Percentiles rank a stretch among this genome's conserved stretches.
Conservation (phyloP, 2,329 filamentous ascomycete genomes). For the Phyllosticta paracitricarpa region DNA sequence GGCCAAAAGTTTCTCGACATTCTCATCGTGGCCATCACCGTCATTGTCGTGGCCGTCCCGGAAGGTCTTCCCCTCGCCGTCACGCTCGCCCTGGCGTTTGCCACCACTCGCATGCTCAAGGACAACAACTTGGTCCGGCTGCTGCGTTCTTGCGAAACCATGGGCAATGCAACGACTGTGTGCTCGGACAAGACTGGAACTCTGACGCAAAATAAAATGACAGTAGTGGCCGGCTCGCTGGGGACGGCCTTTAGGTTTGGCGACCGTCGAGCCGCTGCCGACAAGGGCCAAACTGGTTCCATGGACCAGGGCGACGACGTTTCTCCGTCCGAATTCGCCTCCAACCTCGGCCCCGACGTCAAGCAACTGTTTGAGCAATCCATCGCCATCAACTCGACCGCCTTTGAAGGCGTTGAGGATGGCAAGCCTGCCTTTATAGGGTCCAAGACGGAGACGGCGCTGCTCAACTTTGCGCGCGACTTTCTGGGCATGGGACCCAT, state of each 20-base stretch:
- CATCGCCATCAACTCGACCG: conserved; percentile 29
- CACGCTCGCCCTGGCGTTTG: conserved; percentile 57
- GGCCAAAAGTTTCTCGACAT: conserved; percentile 60
- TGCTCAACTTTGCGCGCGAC: conserved; percentile 59
- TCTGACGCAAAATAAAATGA: conserved; percentile 46
- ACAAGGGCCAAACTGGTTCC: conserved; percentile 25
- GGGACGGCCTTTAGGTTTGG: conserved; percentile 50
- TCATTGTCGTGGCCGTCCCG: conserved; percentile 59
- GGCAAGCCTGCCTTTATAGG: conserved; percentile 55
- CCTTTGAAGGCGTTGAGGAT: conserved; percentile 54
- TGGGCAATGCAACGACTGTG: conserved; percentile 64
- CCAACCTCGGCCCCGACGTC: conserved; percentile 41
- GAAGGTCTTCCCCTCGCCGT: conserved; percentile 59
- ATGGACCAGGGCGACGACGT: conserved; percentile 37
- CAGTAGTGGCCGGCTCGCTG: conserved; percentile 61
- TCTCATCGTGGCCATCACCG: conserved; percentile 55
- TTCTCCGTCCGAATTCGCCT: conserved; percentile 44
- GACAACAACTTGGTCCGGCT: conserved; percentile 63
- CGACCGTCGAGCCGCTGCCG: conserved; percentile 29
- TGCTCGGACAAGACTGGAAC: conserved; percentile 49
- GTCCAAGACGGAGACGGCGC: conserved; percentile 68
- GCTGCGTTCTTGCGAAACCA: conserved; percentile 58
- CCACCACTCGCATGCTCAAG: conserved; percentile 57
- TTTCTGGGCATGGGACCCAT: conserved; percentile 55
- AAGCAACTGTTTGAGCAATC: conserved; percentile 52